Conservation (phyloP, 257 asterid genomes). For the Capsicum pubescens region DNA sequence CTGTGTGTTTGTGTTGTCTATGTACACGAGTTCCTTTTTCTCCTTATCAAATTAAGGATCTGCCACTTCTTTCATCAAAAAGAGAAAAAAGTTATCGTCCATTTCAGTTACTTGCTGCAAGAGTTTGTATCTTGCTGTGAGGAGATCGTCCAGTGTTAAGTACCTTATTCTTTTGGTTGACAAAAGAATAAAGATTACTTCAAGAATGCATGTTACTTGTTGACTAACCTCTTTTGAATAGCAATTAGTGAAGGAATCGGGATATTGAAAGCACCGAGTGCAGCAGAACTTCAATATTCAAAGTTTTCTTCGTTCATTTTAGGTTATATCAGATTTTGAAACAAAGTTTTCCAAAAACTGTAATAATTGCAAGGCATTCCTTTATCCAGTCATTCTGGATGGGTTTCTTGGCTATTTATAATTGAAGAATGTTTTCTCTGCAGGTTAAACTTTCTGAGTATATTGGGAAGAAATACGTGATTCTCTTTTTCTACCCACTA, state of each 20-base stretch:
- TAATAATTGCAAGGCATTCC: neutral
- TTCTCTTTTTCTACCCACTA: slow-evolving; percentile 77
- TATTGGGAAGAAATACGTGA: slow-evolving; percentile 87
- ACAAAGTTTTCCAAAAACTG: neutral
- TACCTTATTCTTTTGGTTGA: neutral
- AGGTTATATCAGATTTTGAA: neutral
- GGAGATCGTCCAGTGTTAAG: neutral
- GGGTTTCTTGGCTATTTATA: neutral
- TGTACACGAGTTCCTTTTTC: neutral
- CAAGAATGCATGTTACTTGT: neutral
- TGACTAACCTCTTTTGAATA: neutral
- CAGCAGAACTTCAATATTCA: neutral
- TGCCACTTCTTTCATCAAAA: neutral
- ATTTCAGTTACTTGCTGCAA: neutral
- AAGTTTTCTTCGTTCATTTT: neutral
- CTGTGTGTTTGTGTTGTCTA: neutral
- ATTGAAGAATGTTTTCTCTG: slow-evolving; percentile 29
- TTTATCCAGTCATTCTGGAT: neutral
- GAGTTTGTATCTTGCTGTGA: neutral
- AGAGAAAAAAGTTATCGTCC: neutral
- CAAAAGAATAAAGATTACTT: slow-evolving; percentile 13
- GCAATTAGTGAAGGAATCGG: neutral
- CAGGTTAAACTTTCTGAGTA: slow-evolving; percentile 98
- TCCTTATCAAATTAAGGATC: neutral
- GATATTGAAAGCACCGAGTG: neutral